Conservation (phyloP, 2,329 filamentous ascomycete genomes). For the Magnaporthiopsis rhizophila region DNA sequence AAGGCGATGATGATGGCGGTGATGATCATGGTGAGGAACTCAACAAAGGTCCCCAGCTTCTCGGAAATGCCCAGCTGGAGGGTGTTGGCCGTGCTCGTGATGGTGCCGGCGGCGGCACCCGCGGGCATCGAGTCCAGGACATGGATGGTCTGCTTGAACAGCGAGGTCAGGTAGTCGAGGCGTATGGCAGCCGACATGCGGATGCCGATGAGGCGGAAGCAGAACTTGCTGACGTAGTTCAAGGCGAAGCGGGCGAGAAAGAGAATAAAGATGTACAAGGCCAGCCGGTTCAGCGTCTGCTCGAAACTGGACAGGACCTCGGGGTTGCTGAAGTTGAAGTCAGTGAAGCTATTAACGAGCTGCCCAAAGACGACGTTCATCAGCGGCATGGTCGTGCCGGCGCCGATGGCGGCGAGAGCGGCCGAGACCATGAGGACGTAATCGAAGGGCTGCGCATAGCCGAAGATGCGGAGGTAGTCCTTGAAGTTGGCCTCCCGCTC, state of each 20-base stretch:
- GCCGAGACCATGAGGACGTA: conserved; percentile 39
- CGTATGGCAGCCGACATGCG: conserved; percentile 54
- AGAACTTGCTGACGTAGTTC: conserved; percentile 49
- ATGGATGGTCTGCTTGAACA: conserved; percentile 59
- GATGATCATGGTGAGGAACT: conserved; percentile 44
- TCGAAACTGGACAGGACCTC: conserved; percentile 25
- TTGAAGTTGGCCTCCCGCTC: conserved; percentile 36
- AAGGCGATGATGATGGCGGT: conserved; percentile 48
- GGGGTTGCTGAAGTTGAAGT: conserved; percentile 16
- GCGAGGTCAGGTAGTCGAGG: conserved; percentile 53
- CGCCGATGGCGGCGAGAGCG: conserved; percentile 38
- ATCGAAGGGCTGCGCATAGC: conserved; percentile 46
- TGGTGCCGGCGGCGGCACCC: conserved; percentile 53
- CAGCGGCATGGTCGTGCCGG: conserved; percentile 48
- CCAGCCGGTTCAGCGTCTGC: conserved; percentile 32
- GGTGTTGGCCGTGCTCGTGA: conserved; percentile 55
- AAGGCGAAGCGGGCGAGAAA: conserved; percentile 59
- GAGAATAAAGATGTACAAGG: conserved; percentile 61
- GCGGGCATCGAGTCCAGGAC: conserved; percentile 59
- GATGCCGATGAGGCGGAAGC: conserved; percentile 54
- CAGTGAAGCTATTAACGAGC: conserved; percentile 41
- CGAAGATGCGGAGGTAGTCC: conserved; percentile 45
- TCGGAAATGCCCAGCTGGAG: conserved; percentile 59
- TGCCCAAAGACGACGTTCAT: conserved; percentile 53
- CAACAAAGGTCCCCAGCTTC: conserved; percentile 51